Evolutionary conservation across 2,329 filamentous ascomycete species (phyloP).

Genomic region (Colletotrichum cereale): DNA sequence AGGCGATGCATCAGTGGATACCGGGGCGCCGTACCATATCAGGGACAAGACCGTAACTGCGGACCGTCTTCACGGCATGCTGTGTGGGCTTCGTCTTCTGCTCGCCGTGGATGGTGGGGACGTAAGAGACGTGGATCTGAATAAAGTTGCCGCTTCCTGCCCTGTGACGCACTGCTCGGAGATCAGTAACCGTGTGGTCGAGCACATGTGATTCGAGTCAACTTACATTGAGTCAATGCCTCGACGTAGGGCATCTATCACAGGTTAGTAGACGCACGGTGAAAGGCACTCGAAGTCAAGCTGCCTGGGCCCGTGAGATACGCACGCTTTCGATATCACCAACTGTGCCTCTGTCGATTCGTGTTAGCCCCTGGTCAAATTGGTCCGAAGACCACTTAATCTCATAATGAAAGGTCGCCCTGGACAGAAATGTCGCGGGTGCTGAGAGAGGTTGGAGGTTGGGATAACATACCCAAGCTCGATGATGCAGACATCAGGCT

Average conservation of each 20-base stretch:
- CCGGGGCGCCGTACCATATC: slow-evolving; percentile 68
- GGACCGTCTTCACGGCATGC: slow-evolving; percentile 85
- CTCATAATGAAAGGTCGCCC: not conserved
- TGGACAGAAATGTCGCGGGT: too few relatives aligned
- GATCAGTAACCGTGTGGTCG: not conserved
- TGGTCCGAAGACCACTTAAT: not conserved
- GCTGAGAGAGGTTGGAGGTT: not conserved
- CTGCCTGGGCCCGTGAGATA: not conserved
- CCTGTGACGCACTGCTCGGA: slow-evolving; percentile 67
- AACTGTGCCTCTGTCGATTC: slow-evolving; percentile 44
- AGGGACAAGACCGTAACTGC: slow-evolving; percentile 81
- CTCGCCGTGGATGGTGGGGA: slow-evolving; percentile 78
- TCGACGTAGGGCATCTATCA: slow-evolving; percentile 82
- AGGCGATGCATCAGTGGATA: not conserved
- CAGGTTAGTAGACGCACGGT: not conserved
- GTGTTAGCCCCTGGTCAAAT: slow-evolving; percentile 1
- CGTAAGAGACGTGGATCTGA: slow-evolving; percentile 89
- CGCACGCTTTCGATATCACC: slow-evolving; percentile 81
- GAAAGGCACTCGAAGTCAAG: not conserved
- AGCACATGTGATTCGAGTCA: too few relatives aligned
- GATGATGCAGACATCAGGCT: slow-evolving; percentile 91
- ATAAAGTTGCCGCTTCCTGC: slow-evolving; percentile 85
- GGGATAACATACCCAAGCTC: slow-evolving; percentile 59
- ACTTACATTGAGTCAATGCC: slow-evolving; percentile 76
- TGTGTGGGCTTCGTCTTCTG: slow-evolving; percentile 99